Conservation (phyloP, 345 rosid genomes). For the Limnanthes douglasii region DNA sequence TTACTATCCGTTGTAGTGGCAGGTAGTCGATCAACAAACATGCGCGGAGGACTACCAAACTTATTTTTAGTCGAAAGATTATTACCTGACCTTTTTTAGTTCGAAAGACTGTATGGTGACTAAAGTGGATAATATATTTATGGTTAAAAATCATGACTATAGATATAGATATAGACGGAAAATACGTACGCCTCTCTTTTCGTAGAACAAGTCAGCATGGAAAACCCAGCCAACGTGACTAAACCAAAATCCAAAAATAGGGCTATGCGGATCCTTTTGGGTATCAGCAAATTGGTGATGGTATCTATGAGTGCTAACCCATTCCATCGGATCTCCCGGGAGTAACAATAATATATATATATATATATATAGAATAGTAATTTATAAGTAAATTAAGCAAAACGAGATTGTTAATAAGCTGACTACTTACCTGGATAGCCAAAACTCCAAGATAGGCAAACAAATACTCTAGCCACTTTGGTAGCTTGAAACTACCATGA, state of each 20-base stretch:
- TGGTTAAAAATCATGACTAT: not conserved
- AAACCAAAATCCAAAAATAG: constrained; percentile 74
- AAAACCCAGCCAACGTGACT: constrained; percentile 75
- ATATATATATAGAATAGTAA: not conserved
- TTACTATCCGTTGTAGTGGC: too few relatives aligned
- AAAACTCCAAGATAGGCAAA: constrained; percentile 61
- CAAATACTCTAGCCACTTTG: constrained; percentile 69
- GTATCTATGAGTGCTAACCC: constrained; percentile 88
- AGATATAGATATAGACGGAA: not conserved
- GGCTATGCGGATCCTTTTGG: constrained; percentile 82
- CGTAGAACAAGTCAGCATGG: constrained; percentile 16
- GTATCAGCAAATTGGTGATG: constrained; percentile 79
- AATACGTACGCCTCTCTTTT: not conserved
- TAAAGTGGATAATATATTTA: too few relatives aligned
- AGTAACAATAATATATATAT: not conserved
- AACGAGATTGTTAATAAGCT: not conserved
- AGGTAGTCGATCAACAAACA: too few relatives aligned
- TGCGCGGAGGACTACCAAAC: too few relatives aligned
- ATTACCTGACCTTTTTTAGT: too few relatives aligned
- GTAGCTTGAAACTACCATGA: constrained; percentile 67
- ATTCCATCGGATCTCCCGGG: constrained; percentile 50
- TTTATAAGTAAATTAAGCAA: not conserved
- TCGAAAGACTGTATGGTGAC: too few relatives aligned
- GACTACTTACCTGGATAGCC: constrained; percentile 53
- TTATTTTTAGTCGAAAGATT: too few relatives aligned